Evolutionary conservation across 495 filamentous ascomycete genomes (phyloP).

Genomic region (Chaetomium fimeti): DNA sequence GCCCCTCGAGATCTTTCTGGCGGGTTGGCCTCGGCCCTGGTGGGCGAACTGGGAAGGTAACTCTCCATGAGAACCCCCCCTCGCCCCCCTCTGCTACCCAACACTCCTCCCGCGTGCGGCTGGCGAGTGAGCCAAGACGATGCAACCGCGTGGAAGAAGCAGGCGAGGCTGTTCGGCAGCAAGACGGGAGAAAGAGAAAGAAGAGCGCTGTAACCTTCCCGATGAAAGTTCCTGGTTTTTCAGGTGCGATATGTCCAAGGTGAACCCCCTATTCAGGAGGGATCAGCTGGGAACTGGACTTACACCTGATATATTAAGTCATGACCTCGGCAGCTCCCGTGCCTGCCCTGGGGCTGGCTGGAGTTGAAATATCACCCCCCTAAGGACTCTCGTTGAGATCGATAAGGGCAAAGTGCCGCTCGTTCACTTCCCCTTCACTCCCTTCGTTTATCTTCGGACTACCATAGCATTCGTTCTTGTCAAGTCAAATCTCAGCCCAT

Average conservation of each 20-base stretch:
- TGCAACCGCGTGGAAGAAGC: neutral
- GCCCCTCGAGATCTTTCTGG: neutral
- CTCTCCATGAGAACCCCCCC: neutral
- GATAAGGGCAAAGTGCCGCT: constrained; percentile 7
- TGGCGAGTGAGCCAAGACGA: neutral
- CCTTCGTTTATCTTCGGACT: neutral
- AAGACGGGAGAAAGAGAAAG: neutral
- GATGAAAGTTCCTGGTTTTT: neutral
- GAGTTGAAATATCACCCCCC: neutral
- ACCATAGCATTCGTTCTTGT: neutral
- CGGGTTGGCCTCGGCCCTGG: neutral
- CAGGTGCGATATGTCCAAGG: neutral
- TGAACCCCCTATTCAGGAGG: constrained; percentile 1
- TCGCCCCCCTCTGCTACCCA: neutral
- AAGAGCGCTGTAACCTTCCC: neutral
- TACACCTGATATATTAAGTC: constrained; percentile 5
- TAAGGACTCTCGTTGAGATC: neutral
- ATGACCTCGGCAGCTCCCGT: neutral
- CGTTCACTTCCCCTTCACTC: neutral
- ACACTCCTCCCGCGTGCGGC: neutral
- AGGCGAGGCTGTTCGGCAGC: neutral
- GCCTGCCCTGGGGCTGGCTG: neutral
- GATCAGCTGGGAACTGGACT: constrained; percentile 5
- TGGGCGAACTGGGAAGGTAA: constrained; percentile 2
- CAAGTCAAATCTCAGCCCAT: neutral